These are phyloP conservation scores for Cercophora newfieldiana DNA, from an alignment of 495 filamentous ascomycete species.

Conservation along the genomic window DNA sequence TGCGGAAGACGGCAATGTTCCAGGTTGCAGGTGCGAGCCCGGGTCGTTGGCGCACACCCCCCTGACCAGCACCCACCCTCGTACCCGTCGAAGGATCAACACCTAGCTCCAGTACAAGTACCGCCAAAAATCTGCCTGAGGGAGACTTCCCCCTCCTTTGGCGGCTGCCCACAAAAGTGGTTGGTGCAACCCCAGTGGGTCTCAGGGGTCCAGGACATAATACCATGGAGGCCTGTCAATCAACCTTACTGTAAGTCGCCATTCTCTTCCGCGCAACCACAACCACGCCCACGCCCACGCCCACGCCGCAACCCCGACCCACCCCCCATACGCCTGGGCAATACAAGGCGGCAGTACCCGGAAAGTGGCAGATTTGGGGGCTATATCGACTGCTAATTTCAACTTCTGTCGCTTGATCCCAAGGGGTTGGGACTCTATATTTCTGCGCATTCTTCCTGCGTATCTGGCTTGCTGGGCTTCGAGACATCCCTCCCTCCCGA, in stretches of 20 bases:
- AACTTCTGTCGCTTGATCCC: background rate
- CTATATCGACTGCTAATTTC: slow-evolving; percentile 4
- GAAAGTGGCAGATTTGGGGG: background rate
- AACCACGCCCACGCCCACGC: background rate
- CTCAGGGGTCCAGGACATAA: slow-evolving; percentile 3
- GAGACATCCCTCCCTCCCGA: background rate
- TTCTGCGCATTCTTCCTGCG: background rate
- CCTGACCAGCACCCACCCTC: background rate
- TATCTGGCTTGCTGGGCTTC: background rate
- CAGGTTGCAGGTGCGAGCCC: background rate
- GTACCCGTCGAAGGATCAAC: background rate
- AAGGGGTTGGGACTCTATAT: background rate
- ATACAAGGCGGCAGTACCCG: background rate
- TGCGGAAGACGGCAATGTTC: background rate
- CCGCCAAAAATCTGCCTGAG: background rate
- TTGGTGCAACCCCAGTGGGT: background rate
- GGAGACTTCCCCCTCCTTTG: background rate
- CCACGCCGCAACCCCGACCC: background rate
- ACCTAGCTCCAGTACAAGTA: background rate
- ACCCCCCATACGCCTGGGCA: background rate
- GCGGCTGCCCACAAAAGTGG: background rate
- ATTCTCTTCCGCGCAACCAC: background rate
- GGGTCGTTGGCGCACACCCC: background rate
- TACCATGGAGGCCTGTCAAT: background rate
- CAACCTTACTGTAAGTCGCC: background rate